phyloP scores from a whole-genome alignment of 306 rosid genomes.

The Lablab purpureus region DNA sequence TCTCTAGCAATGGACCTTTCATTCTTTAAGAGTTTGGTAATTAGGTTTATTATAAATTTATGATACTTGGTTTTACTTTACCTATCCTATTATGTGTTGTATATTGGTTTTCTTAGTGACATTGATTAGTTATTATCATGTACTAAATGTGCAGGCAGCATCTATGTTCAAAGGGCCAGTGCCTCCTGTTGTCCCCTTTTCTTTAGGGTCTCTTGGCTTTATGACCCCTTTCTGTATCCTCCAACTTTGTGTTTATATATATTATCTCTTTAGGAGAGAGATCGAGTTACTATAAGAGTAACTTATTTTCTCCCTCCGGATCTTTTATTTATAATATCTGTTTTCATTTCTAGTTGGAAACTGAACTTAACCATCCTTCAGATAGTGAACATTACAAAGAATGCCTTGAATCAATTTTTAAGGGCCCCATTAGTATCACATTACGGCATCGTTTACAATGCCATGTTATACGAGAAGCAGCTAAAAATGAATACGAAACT shows the following conservation, averaged over 20 bases:
- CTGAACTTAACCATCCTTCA: conserved; percentile 73
- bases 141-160: conserved; percentile 81
- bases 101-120: conserved; percentile 24
- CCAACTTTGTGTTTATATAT: conserved; percentile 23
- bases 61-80: conserved; percentile 9
- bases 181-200: conserved; percentile 96
- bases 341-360: conserved; percentile 36
- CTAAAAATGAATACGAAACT: conserved; percentile 77
- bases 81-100: conserved; percentile 9
- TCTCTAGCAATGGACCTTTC: conserved; percentile 21
- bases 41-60: neutral
- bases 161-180: conserved; percentile 98
- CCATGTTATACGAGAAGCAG: conserved; percentile 83
- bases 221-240: conserved; percentile 99
- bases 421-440: conserved; percentile 92
- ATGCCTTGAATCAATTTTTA: conserved; percentile 75
- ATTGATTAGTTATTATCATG: conserved; percentile 14
- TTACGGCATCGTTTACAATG: conserved; percentile 87
- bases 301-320: too few species aligned
- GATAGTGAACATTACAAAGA: conserved; percentile 88
- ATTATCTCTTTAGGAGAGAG: neutral
- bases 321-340: conserved; percentile 2
- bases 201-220: conserved; percentile 95
- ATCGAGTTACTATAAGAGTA: too few species aligned
- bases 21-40: conserved; percentile 34